Percentiles rank a stretch among this genome's conserved stretches.
phyloP scores from a whole-genome alignment of 2,329 filamentous ascomycete species.

The Pestalotiopsis sp. region DNA sequence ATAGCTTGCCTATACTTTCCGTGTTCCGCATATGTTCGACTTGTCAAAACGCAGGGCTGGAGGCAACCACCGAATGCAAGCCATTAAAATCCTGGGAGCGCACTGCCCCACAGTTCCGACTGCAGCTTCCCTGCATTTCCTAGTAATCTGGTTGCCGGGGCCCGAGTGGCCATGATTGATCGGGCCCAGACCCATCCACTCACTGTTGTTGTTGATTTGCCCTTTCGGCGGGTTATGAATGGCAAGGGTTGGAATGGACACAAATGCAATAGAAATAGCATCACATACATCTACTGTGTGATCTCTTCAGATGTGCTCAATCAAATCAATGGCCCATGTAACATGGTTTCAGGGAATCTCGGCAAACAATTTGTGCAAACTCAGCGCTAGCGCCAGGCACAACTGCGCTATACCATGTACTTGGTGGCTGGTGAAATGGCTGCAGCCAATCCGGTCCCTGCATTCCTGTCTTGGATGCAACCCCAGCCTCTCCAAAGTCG shows the following conservation, averaged over 20 bases:
- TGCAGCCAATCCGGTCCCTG: constrained; percentile 1
- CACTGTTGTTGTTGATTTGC: not conserved
- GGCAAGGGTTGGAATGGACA: too few species aligned
- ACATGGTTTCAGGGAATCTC: not conserved
- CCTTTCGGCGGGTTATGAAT: too few species aligned
- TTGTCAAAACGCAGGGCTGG: not conserved
- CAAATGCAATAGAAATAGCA: too few species aligned
- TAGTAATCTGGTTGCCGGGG: not conserved
- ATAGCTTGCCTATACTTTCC: not conserved
- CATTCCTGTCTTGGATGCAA: not conserved
- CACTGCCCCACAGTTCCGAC: not conserved
- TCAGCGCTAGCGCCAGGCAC: constrained; percentile 10
- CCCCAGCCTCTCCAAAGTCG: not conserved
- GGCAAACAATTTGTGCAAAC: not conserved
- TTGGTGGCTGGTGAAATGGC: constrained; percentile 1
- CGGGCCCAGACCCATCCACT: not conserved
- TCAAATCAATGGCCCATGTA: not conserved
- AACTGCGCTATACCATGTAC: not conserved
- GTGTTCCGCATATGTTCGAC: not conserved
- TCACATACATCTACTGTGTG: too few species aligned
- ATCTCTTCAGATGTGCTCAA: too few species aligned
- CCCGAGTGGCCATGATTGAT: not conserved
- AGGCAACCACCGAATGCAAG: not conserved
- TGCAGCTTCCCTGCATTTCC: not conserved
- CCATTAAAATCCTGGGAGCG: not conserved